These are phyloP conservation scores for Opeltia flavorubescens DNA, from an alignment of 495 filamentous ascomycete genomes.

Conservation along the genomic window DNA sequence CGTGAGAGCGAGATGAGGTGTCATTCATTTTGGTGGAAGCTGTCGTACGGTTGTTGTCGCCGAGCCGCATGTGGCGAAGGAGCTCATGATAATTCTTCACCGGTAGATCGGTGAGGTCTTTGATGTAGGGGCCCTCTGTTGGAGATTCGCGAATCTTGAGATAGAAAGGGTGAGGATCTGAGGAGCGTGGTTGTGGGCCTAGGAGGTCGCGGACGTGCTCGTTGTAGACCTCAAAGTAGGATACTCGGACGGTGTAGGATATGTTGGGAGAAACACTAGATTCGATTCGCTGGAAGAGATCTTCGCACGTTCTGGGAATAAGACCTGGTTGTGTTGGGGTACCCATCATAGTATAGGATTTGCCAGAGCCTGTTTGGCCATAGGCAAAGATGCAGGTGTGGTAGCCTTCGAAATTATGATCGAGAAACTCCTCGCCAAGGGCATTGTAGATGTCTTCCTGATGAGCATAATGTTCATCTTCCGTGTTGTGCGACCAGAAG, in stretches of 20 bases:
- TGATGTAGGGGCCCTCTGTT: constrained; percentile 93
- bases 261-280: constrained; percentile 70
- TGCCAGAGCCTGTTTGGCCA: constrained; percentile 93
- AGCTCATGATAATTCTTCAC: constrained; percentile 75
- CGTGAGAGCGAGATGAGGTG: constrained; percentile 83
- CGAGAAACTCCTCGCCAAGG: constrained; percentile 90
- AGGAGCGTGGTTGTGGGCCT: constrained; percentile 44
- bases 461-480: constrained; percentile 62
- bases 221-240: constrained; percentile 99
- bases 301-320: constrained; percentile 93
- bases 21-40: constrained; percentile 99
- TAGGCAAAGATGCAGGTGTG: constrained; percentile 99
- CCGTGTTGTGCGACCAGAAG: constrained; percentile 79
- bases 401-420: constrained; percentile 99
- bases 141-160: constrained; percentile 95
- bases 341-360: constrained; percentile 99
- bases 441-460: constrained; percentile 93
- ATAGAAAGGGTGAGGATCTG: constrained; percentile 62
- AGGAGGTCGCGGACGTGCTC: constrained; percentile 95
- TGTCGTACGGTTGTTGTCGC: constrained; percentile 77
- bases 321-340: constrained; percentile 73
- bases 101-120: constrained; percentile 84
- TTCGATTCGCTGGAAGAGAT: constrained; percentile 90
- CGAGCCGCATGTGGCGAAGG: constrained; percentile 76
- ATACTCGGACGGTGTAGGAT: constrained; percentile 90